A percentile compares a stretch with the other conserved stretches of the same genome.
Evolutionary conservation across 495 filamentous ascomycete genomes (phyloP).

Genomic region (Lasiosphaeris hirsuta): DNA sequence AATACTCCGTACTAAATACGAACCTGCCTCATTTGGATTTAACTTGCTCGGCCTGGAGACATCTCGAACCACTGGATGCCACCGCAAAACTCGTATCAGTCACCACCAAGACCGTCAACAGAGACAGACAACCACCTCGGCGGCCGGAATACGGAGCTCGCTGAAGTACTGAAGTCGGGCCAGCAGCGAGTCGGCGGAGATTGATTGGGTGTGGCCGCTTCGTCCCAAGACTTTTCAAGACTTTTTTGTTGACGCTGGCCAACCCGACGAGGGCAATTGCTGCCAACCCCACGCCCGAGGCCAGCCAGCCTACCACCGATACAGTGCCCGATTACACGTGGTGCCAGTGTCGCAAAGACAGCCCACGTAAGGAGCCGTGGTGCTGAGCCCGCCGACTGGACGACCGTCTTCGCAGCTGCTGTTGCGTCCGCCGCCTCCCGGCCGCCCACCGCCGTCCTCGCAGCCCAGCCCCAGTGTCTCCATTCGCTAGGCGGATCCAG

Average conservation of each 20-base stretch:
- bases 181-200: neutral
- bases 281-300: slow-evolving; percentile 26
- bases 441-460: slow-evolving; percentile 3
- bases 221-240: neutral
- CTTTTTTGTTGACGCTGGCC: neutral
- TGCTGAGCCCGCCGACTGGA: slow-evolving; percentile 6
- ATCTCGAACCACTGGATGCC: neutral
- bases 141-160: slow-evolving; percentile 5
- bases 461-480: neutral
- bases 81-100: neutral
- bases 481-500: neutral
- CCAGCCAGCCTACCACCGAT: slow-evolving; percentile 4
- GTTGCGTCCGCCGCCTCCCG: neutral
- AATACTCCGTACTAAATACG: no score
- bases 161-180: neutral
- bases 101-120: neutral
- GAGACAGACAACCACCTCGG: neutral
- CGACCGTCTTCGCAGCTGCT: neutral
- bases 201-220: slow-evolving; percentile 2
- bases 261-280: neutral
- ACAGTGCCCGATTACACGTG: slow-evolving; percentile 37
- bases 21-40: no score
- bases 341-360: slow-evolving; percentile 32
- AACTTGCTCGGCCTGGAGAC: no score
- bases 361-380: slow-evolving; percentile 19